Evolutionary conservation across 306 rosid genomes (phyloP), one percentile per base, ranked within the genome.

Genomic region (Canavalia gladiata): DNA sequence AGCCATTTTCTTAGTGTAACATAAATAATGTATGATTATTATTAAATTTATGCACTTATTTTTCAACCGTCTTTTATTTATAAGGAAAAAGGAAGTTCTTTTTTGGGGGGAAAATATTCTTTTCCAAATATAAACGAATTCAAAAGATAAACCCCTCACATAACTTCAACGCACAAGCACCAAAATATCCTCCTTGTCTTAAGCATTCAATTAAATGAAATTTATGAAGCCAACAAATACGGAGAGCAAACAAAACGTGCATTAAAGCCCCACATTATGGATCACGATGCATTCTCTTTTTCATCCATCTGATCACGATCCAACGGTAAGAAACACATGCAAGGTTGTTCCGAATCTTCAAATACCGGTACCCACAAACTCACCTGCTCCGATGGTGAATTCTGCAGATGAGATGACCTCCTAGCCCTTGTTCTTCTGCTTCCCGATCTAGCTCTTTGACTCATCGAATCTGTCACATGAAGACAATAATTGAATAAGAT

Each of bases 381-480:
- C 4, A 81, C 95, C 97, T 94, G 94, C 70, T 91, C 92, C 59
- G 71, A 12, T 1, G 67, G 55, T 13, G 93, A 76, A 62, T 45
- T 82, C 31, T 9, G 55, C 30, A 87, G 86, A 9, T 57, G 83
- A 43, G 87, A 80, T 77, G 82, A 54, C 51, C 45, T 68, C 51
- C 83, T 18, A 18, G 25, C 85, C 60, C 76, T 88, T 3, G 59
- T 74, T 72, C 88, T 83, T 66, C 90, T 67, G 6, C 87, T 68
- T 79, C 8, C 81, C 68, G 58, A 29, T 76, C 79, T 73, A 28
- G 67, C 71, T 33, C 76, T 81, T 52, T 63, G 69, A 51, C 83
- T 79, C 43, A 42, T 56, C 10, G 68, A 72, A 56, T 74, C 84
- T 82, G 56, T 51, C 51, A 34, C 70, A 56, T 13, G 3, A 30